These are phyloP conservation scores for Hirsutella rhossiliensis DNA, from an alignment of 2,329 filamentous ascomycete genomes.

Conservation along the genomic window DNA sequence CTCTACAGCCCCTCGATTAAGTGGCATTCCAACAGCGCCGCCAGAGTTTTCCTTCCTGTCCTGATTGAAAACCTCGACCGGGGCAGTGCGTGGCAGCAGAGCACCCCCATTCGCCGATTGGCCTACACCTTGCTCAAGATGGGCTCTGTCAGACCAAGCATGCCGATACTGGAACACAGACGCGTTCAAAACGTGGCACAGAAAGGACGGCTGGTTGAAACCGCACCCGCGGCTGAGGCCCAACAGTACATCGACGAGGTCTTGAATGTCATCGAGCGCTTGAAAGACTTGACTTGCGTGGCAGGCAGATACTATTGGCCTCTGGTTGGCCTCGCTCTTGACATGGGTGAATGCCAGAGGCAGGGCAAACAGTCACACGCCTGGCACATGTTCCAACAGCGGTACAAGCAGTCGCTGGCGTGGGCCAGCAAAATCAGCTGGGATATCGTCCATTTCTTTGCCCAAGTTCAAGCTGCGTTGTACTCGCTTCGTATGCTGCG, in stretches of 20 bases:
- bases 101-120: slow-evolving; percentile 34
- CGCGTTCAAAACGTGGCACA: slow-evolving; percentile 18
- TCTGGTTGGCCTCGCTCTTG: slow-evolving; percentile 13
- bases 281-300: slow-evolving; percentile 1
- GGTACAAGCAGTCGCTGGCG: background rate
- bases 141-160: slow-evolving; percentile 5
- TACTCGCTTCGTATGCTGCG: slow-evolving; percentile 48
- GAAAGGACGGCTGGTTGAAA: slow-evolving; percentile 13
- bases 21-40: slow-evolving; percentile 4
- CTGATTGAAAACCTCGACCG: slow-evolving; percentile 44
- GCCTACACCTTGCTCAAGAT: slow-evolving; percentile 38
- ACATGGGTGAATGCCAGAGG: slow-evolving; percentile 16
- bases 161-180: slow-evolving; percentile 22
- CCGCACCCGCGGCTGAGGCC: slow-evolving; percentile 6
- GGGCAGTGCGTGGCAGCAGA: slow-evolving; percentile 45
- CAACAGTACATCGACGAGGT: slow-evolving; percentile 9
- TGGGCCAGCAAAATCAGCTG: slow-evolving; percentile 22
- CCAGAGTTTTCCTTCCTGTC: slow-evolving; percentile 51
- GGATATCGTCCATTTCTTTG: slow-evolving; percentile 48
- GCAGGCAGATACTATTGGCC: slow-evolving; percentile 10
- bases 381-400: slow-evolving; percentile 11
- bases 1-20: slow-evolving; percentile 5
- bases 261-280: slow-evolving; percentile 6
- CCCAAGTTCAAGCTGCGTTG: slow-evolving; percentile 45
- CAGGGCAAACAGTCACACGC: slow-evolving; percentile 14